A percentile compares a stretch with the other conserved stretches of the same genome.
These are phyloP conservation scores for Nicotiana tomentosiformis DNA, from an alignment of 257 asterid species.

Conservation along the genomic window DNA sequence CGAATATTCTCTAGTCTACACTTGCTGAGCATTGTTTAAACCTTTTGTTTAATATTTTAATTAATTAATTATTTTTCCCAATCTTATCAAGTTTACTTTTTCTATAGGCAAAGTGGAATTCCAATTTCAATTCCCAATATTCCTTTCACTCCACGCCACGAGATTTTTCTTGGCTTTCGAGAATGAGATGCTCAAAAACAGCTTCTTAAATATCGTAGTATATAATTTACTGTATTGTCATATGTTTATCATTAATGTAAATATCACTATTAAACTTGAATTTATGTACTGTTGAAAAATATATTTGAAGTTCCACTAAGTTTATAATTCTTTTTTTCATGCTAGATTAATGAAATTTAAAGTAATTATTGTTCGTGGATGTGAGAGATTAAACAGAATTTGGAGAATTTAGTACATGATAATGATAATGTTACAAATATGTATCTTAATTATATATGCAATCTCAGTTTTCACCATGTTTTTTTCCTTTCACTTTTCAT, in stretches of 20 bases:
- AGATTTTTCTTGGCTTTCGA: conserved; percentile 18
- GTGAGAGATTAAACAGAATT: no score
- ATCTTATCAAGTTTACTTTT: background rate
- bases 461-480: no score
- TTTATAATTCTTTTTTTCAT: background rate
- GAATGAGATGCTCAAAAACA: background rate
- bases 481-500: no score
- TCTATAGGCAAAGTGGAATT: conserved; percentile 14
- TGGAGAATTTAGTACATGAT: no score
- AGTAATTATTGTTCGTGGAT: background rate
- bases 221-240: no score
- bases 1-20: conserved; percentile 74
- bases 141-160: background rate
- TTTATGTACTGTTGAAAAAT: no score
- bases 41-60: background rate
- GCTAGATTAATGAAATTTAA: background rate
- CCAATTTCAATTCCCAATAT: conserved; percentile 23
- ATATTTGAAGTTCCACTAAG: background rate
- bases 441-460: no score
- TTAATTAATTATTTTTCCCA: background rate
- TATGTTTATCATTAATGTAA: background rate
- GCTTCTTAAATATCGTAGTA: no score
- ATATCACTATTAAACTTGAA: background rate
- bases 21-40: conserved; percentile 23
- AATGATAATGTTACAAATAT: no score